Evolutionary conservation across 2,329 filamentous ascomycete genomes (phyloP), one percentile per base, ranked within the genome.

Genomic region (Fusarium pilosicola): DNA sequence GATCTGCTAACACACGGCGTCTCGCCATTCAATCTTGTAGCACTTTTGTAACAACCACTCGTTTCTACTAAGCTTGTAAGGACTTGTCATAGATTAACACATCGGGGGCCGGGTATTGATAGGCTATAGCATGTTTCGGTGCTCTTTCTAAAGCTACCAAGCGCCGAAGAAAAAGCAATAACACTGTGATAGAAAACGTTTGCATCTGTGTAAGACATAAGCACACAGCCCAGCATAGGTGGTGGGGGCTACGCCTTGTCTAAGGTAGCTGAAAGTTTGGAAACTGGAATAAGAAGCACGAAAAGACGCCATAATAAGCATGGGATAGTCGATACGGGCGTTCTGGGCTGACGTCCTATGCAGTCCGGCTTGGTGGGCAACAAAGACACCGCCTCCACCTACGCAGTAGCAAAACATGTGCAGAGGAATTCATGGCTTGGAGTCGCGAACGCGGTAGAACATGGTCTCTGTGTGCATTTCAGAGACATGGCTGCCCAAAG

Each of bases 21-120:
- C 58, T 52, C 60, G 62, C 49, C 62, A 76, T 73, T 67, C 69
- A 73, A 74, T 74, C 64, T 59, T 46, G 66, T 75, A 71, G 56
- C 49, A 76, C 71, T 54, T 38, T 63, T 58, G 71, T 52, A 61
- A 49, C 45, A 70, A 49, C 38, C 45, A 54, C 56, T 30, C 51
- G 62, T 36, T 32, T 52, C 38, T 49, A 38, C 32, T 39, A n/a
- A 58, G 46, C 38, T 54, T 56, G 51, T 36, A 58, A 54, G 39
- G 30, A 46, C 28, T n/a, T 42, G 44, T 38, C 68, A 51, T 63
- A 62, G 42, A 63, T 68, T 36, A 46, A 28, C 22, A 61, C 41
- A 26, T 60, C 66, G 34, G 42, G 52, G 49, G 39, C 65, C 73
- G 62, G 65, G 55, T 65, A 52, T 49, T 41, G 34, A 45, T 45